Conservation (phyloP, 306 rosid genomes). For the Gillenia trifoliata region DNA sequence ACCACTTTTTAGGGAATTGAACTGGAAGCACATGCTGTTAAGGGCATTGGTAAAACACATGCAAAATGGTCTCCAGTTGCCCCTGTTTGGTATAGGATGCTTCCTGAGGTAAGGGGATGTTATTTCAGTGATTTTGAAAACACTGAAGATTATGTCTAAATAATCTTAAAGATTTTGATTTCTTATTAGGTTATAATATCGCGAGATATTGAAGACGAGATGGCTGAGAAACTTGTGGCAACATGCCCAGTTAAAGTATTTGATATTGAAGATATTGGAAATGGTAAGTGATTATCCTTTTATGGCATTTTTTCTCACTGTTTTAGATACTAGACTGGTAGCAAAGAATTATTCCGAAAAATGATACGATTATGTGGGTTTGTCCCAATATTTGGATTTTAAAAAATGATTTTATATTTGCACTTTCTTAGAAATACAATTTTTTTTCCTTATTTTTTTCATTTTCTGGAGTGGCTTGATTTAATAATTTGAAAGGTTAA, state of each 20-base stretch:
- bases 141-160: neutral
- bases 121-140: slow-evolving; percentile 2
- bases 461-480: neutral
- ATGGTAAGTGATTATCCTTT: slow-evolving; percentile 42
- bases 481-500: slow-evolving; percentile 24
- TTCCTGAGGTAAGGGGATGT: slow-evolving; percentile 71
- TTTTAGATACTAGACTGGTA: slow-evolving; percentile 2
- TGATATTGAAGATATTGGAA: slow-evolving; percentile 88
- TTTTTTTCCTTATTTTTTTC: neutral
- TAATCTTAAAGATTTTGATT: neutral
- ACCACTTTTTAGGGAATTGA: slow-evolving; percentile 68
- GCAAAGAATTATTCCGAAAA: slow-evolving; percentile 2
- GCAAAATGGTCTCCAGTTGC: slow-evolving; percentile 99
- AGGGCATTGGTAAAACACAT: slow-evolving; percentile 89
- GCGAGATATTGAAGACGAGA: slow-evolving; percentile 55
- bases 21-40: slow-evolving; percentile 94
- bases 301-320: slow-evolving; percentile 4
- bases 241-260: slow-evolving; percentile 76
- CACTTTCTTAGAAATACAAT: neutral
- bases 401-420: neutral
- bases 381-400: slow-evolving; percentile 5
- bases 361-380: neutral
- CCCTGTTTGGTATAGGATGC: slow-evolving; percentile 98
- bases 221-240: slow-evolving; percentile 60
- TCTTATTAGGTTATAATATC: slow-evolving; percentile 50